A percentile compares a stretch with the other conserved stretches of the same genome.
phyloP scores from a whole-genome alignment of 495 filamentous ascomycete genomes.

The Extremus antarcticus region DNA sequence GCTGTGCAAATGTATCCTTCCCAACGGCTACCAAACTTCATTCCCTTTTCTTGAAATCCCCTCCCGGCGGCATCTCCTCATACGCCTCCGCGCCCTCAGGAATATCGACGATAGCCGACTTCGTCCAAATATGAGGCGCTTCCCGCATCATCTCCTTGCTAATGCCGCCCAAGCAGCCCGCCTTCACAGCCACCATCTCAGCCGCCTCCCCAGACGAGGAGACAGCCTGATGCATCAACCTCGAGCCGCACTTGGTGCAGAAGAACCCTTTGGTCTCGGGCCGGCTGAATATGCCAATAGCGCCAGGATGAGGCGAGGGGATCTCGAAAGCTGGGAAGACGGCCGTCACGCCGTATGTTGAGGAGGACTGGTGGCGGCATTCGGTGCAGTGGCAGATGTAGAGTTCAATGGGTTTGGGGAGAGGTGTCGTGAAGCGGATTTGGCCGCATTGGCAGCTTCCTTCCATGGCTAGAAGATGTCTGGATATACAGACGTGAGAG shows the following conservation, averaged over 20 bases:
- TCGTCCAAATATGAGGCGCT: constrained; percentile 15
- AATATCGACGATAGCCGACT: constrained; percentile 20
- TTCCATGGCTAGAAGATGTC: neutral
- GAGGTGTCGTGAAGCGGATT: neutral
- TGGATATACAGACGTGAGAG: too few relatives aligned
- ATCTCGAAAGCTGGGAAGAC: neutral
- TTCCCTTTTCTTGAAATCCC: neutral
- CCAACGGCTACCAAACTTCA: neutral
- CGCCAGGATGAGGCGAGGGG: neutral
- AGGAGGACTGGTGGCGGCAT: neutral
- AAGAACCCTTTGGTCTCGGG: constrained; percentile 19
- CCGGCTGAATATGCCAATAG: neutral
- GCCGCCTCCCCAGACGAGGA: neutral
- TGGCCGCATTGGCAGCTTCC: neutral
- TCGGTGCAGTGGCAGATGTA: constrained; percentile 2
- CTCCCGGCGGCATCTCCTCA: neutral
- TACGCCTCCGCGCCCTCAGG: constrained; percentile 18
- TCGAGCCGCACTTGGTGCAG: constrained; percentile 19
- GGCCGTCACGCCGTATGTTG: neutral
- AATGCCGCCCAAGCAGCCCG: constrained; percentile 15
- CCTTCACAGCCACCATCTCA: constrained; percentile 18
- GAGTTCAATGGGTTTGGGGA: neutral
- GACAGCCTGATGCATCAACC: constrained; percentile 14
- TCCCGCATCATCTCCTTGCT: constrained; percentile 10
- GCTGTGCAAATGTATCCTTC: too few relatives aligned